A percentile compares a stretch with the other conserved stretches of the same genome.
Evolutionary conservation across 2,329 filamentous ascomycete genomes (phyloP).

Genomic region (Fusarium nanum): DNA sequence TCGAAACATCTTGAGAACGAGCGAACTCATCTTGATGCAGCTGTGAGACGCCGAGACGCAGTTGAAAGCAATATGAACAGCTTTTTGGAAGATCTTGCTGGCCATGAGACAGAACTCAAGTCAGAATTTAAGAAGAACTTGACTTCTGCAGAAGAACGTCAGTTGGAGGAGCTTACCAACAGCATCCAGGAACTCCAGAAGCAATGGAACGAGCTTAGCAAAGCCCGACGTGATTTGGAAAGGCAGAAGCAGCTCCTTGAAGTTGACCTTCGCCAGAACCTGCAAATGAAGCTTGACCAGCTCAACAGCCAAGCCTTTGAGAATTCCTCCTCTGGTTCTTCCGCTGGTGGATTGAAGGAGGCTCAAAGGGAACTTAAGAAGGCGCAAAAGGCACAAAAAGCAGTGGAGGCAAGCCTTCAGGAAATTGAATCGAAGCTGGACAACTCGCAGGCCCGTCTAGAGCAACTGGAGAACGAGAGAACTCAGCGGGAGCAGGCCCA

Average conservation of each 20-base stretch:
- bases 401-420: constrained; percentile 74
- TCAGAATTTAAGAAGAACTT: constrained; percentile 94
- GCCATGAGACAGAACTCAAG: constrained; percentile 82
- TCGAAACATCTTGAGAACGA: constrained; percentile 79
- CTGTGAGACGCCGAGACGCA: constrained; percentile 71
- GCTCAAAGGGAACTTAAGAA: constrained; percentile 85
- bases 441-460: constrained; percentile 60
- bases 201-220: constrained; percentile 80
- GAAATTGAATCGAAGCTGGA: constrained; percentile 81
- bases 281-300: constrained; percentile 88
- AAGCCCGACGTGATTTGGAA: constrained; percentile 80
- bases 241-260: constrained; percentile 85
- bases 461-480: constrained; percentile 66
- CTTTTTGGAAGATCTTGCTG: constrained; percentile 78
- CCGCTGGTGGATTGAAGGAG: constrained; percentile 77
- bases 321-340: constrained; percentile 67
- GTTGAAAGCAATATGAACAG: constrained; percentile 81
- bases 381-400: constrained; percentile 73
- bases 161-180: constrained; percentile 77
- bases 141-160: constrained; percentile 81
- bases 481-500: constrained; percentile 76
- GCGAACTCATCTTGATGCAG: constrained; percentile 78
- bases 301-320: constrained; percentile 82
- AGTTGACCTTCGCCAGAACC: constrained; percentile 87
- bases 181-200: constrained; percentile 79